A percentile compares a stretch with the other conserved stretches of the same genome.
These are phyloP conservation scores for Entomortierella beljakovae DNA, from an alignment of 192 early-diverging fungal species.

Conservation along the genomic window DNA sequence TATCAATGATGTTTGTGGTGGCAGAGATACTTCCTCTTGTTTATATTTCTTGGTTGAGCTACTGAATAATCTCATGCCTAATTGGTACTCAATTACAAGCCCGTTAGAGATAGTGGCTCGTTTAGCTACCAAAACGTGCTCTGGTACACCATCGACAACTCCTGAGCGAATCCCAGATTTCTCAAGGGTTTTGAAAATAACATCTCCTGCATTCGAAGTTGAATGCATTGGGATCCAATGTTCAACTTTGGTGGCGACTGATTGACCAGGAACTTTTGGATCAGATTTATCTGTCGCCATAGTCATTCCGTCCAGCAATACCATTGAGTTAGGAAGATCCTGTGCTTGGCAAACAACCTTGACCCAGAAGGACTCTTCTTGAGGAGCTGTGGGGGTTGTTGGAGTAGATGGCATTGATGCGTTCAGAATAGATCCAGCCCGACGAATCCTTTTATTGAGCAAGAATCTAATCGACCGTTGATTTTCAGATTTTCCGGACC, in stretches of 20 bases:
- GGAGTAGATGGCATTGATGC: slow-evolving; percentile 31
- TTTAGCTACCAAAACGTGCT: slow-evolving; percentile 41
- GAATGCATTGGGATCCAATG: slow-evolving; percentile 59
- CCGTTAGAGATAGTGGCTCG: slow-evolving; percentile 34
- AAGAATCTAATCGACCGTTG: slow-evolving; percentile 59
- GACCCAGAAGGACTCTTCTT: slow-evolving; percentile 53
- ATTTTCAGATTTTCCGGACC: slow-evolving; percentile 30
- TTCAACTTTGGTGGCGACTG: slow-evolving; percentile 47
- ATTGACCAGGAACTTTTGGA: slow-evolving; percentile 23
- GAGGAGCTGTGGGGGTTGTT: slow-evolving; percentile 36
- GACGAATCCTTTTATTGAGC: slow-evolving; percentile 62
- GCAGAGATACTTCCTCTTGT: slow-evolving; percentile 26
- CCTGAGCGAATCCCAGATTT: slow-evolving; percentile 63
- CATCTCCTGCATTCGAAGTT: slow-evolving; percentile 57
- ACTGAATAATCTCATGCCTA: slow-evolving; percentile 20
- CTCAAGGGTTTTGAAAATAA: slow-evolving; percentile 62
- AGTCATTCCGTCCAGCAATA: slow-evolving; percentile 46
- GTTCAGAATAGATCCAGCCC: slow-evolving; percentile 19
- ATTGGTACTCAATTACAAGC: slow-evolving; percentile 41
- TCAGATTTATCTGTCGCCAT: slow-evolving; percentile 36
- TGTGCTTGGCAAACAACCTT: slow-evolving; percentile 52
- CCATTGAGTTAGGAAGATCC: slow-evolving; percentile 45
- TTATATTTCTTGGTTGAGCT: slow-evolving; percentile 22
- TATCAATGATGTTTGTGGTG: slow-evolving; percentile 22
- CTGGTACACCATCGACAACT: slow-evolving; percentile 57